Evolutionary conservation across 78 protist genomes (phyloP).

Genomic region (Blattamonas nauphoetae): DNA sequence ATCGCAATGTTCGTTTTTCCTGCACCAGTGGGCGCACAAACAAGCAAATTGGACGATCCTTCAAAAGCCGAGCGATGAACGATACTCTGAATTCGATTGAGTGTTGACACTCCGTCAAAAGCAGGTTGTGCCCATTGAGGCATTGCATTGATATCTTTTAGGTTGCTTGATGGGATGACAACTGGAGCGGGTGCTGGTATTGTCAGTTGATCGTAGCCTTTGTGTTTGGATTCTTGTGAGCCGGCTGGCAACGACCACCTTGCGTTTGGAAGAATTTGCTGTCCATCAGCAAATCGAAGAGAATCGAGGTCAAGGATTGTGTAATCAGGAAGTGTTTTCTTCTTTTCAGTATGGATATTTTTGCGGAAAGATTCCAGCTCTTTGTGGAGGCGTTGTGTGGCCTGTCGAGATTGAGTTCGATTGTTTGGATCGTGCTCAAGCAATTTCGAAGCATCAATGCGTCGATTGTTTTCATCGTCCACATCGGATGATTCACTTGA

Average conservation of each 20-base stretch:
- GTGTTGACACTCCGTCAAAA: slow-evolving; percentile 27
- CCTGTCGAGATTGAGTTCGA: not conserved
- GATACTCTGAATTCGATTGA: not conserved
- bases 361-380: not conserved
- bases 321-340: not conserved
- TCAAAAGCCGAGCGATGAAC: slow-evolving; percentile 62
- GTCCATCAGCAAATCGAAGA: slow-evolving; percentile 63
- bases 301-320: slow-evolving; percentile 58
- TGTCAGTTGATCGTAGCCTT: slow-evolving; percentile 52
- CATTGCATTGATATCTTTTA: slow-evolving; percentile 31
- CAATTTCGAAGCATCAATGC: not conserved
- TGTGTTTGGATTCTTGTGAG: slow-evolving; percentile 32
- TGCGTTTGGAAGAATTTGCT: slow-evolving; percentile 71
- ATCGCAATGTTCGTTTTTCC: slow-evolving; percentile 99
- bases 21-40: slow-evolving; percentile 99
- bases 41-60: slow-evolving; percentile 67
- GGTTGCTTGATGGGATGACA: slow-evolving; percentile 11
- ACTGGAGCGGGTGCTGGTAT: slow-evolving; percentile 68
- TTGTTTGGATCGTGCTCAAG: not conserved
- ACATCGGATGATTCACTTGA: not conserved
- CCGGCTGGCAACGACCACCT: slow-evolving; percentile 59
- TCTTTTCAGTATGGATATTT: not conserved
- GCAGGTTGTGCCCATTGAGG: slow-evolving; percentile 74
- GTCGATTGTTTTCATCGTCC: not conserved
- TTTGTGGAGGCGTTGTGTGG: not conserved